Conservation (phyloP, 139 green algal species). For the Tetratostichococcus sp. region DNA sequence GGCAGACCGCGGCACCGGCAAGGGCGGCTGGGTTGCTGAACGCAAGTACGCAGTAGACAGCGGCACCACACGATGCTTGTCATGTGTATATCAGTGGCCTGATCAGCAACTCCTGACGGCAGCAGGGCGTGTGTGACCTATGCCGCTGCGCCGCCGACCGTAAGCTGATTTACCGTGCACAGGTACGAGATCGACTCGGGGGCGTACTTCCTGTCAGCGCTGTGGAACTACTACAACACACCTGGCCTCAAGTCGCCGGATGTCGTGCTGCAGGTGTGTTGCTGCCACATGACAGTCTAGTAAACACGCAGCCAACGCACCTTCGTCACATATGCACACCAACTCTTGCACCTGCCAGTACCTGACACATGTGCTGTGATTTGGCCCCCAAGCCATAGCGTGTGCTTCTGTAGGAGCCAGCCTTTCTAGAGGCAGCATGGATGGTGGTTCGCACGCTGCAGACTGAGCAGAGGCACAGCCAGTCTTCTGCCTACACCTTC, state of each 20-base stretch:
- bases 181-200: conserved; percentile 57
- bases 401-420: conserved; percentile 13
- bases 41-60: conserved; percentile 42
- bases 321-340: no score
- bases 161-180: no score
- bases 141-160: no score
- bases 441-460: conserved; percentile 36
- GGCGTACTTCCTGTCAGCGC: conserved; percentile 54
- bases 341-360: no score
- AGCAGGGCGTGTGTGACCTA: no score
- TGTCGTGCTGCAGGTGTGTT: conserved; percentile 10
- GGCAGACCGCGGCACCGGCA: conserved; percentile 25
- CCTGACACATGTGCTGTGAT: no score
- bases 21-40: conserved; percentile 55
- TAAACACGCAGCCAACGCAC: no score
- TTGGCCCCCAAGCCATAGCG: no score
- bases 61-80: no score
- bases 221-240: conserved; percentile 50
- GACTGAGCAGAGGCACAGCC: conserved; percentile 50
- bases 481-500: conserved; percentile 40
- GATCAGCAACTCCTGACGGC: no score
- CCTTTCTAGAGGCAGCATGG: conserved; percentile 43
- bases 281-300: no score
- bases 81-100: no score
- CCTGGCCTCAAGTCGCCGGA: conserved; percentile 21